These are phyloP conservation scores for Pelargonium nanum DNA, from an alignment of 345 rosid genomes.

Conservation along the genomic window DNA sequence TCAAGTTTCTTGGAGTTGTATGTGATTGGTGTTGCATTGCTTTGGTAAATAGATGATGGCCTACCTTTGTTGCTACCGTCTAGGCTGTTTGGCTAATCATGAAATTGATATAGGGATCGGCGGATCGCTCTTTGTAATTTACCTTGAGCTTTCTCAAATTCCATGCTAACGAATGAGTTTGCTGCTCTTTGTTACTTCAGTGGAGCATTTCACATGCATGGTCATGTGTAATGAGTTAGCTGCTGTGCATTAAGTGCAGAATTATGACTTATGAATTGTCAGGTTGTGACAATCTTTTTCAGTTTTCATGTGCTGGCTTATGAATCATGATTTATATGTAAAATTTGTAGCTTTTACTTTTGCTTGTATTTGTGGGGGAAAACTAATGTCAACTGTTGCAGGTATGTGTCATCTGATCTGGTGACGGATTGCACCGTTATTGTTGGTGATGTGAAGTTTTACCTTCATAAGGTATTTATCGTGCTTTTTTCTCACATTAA, in stretches of 20 bases:
- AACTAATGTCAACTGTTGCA: conserved; percentile 21
- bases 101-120: too few species aligned
- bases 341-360: background rate
- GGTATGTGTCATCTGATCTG: conserved; percentile 68
- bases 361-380: conserved; percentile 10
- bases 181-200: background rate
- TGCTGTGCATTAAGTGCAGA: background rate
- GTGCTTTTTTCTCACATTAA: background rate
- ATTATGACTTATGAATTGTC: background rate
- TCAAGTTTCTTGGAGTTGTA: background rate
- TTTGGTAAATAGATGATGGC: background rate
- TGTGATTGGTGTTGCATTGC: background rate
- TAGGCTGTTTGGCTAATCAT: too few species aligned
- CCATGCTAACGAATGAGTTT: too few species aligned
- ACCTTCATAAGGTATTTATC: conserved; percentile 67
- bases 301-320: too few species aligned
- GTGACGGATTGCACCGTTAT: conserved; percentile 56
- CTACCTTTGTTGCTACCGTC: too few species aligned
- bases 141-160: too few species aligned
- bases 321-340: background rate
- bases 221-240: background rate
- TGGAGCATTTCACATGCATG: background rate
- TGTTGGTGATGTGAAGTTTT: conserved; percentile 69
- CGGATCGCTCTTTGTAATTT: too few species aligned
- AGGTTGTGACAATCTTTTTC: too few species aligned